Evolutionary conservation across 495 filamentous ascomycete genomes (phyloP).

Genomic region (Podospora pseudocomata): DNA sequence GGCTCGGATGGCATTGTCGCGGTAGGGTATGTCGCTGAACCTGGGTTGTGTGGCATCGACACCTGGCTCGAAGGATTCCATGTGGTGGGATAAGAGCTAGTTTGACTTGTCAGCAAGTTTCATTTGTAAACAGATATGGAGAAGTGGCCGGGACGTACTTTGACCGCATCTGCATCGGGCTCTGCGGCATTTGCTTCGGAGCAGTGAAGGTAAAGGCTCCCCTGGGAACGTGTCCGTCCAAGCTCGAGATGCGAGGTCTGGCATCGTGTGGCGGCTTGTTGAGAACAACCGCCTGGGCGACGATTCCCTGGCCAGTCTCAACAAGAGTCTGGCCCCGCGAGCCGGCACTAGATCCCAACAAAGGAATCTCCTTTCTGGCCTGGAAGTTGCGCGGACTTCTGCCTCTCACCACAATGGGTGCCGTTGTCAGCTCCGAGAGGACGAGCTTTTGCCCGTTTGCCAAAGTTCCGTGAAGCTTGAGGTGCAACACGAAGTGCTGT

Average conservation of each 20-base stretch:
- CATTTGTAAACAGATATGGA: not conserved
- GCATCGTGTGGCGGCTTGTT: conserved; percentile 50
- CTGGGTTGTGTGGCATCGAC: conserved; percentile 40
- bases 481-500: conserved; percentile 73
- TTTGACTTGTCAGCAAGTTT: conserved; percentile 4
- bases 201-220: conserved; percentile 53
- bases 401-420: conserved; percentile 73
- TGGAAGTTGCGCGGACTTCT: conserved; percentile 79
- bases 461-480: conserved; percentile 69
- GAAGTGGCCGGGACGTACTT: conserved; percentile 40
- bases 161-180: conserved; percentile 51
- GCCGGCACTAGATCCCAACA: conserved; percentile 65
- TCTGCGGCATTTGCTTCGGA: conserved; percentile 47
- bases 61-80: conserved; percentile 41
- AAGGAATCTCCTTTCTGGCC: conserved; percentile 68
- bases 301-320: conserved; percentile 46
- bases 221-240: conserved; percentile 43
- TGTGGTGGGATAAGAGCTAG: conserved; percentile 35
- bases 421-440: conserved; percentile 67
- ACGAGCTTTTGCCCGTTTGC: conserved; percentile 64
- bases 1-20: conserved; percentile 41
- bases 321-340: conserved; percentile 56
- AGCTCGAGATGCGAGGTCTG: conserved; percentile 41
- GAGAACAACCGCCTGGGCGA: conserved; percentile 43
- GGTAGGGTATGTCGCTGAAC: conserved; percentile 39